Conservation (phyloP, 1,284 basidiomycete genomes). For the Rhizoctonia solani region DNA sequence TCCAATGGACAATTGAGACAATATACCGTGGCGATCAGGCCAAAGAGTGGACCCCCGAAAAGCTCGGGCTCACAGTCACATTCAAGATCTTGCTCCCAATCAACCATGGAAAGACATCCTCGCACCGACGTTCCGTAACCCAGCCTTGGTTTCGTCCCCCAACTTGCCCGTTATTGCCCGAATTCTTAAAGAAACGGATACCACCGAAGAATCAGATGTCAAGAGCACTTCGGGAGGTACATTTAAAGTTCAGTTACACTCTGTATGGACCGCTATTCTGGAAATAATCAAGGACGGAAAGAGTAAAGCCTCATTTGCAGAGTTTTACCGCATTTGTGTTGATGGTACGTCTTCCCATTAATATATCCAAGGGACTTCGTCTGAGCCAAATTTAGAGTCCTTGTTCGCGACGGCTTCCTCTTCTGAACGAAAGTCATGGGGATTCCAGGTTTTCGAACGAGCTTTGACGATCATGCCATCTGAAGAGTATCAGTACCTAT, state of each 20-base stretch:
- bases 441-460: conserved; percentile 89
- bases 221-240: conserved; percentile 56
- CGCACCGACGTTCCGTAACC: conserved; percentile 77
- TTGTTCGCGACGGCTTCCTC: conserved; percentile 86
- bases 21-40: conserved; percentile 60
- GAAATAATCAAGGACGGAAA: conserved; percentile 54
- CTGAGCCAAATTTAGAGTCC: conserved; percentile 64
- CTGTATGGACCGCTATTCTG: conserved; percentile 86
- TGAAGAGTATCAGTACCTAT: conserved; percentile 78
- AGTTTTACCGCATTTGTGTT: conserved; percentile 88
- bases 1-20: conserved; percentile 56
- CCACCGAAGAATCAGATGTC: conserved; percentile 51
- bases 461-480: conserved; percentile 71
- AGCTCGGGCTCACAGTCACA: conserved; percentile 78
- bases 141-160: conserved; percentile 64
- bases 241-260: conserved; percentile 92
- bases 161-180: conserved; percentile 78
- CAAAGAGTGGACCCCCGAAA: conserved; percentile 79
- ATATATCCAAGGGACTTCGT: conserved; percentile 35
- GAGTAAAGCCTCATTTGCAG: conserved; percentile 73
- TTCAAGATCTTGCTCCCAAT: conserved; percentile 65
- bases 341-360: conserved; percentile 65
- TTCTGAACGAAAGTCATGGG: conserved; percentile 91
- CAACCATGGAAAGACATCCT: conserved; percentile 71
- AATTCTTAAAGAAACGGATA: conserved; percentile 79